Base-by-base conservation (phyloP, 306 rosid genomes). In the Gastrolobium bilobum region DNA sequence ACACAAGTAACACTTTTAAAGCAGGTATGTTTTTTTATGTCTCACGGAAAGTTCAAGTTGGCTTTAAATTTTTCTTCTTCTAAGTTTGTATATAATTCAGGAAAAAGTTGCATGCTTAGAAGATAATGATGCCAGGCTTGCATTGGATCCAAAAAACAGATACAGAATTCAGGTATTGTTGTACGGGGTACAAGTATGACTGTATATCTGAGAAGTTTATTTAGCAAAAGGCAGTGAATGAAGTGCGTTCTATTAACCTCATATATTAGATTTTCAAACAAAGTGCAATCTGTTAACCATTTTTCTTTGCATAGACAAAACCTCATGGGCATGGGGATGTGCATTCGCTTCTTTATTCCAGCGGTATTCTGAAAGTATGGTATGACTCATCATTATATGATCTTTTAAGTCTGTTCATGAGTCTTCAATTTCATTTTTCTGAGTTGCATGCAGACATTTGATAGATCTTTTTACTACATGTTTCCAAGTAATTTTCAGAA, bases 271-370 rank as follows among this genome's bases (percentile, higher is more conserved):
- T 46, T 64, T 68, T 82, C 46, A 53, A 15, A 15, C 57, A 15
- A 50, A 76, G 31, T 80, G 53, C 40, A n/a, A 68, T 39, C 38
- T 46, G 79, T 64, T 77, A 69, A 87, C 74, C 69, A 5, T 79
- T 73, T 84, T 78, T 64, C 11, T 86, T 76, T 82, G 71, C 69
- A 58, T 67, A 96, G 99, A 96, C 99, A 79, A 96, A 96, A 86
- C 99, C 99, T 83, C 99, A 93, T 66, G 99, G 99, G 47, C 98
- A 96, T 75, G 99, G 99, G 29, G 99, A 96, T 76, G 99, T 93
- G 77, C 99, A 96, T 68, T 69, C 96, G 5, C 98, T 96, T 85
- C 97, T 96, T 68, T 88, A 88, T 88, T 88, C 99, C 65, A 96
- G 98, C 11, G 97, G 99, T 84, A 89, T 93, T 87, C 92, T 96